These are phyloP conservation scores for Alternaria triticina DNA, from an alignment of 2,329 filamentous ascomycete species.

Conservation along the genomic window DNA sequence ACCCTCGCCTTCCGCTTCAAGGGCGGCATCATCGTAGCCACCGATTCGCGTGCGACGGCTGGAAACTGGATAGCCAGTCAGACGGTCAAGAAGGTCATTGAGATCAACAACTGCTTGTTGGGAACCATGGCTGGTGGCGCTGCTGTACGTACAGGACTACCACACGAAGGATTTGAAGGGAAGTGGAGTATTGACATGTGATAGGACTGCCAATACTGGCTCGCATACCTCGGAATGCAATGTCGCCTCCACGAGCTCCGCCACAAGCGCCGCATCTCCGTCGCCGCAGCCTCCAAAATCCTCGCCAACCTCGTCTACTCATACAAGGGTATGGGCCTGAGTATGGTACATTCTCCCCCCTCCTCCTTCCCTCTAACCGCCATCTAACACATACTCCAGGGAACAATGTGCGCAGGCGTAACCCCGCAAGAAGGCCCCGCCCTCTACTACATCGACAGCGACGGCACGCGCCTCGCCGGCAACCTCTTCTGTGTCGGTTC, in stretches of 20 bases:
- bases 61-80: conserved; percentile 99
- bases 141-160: conserved; percentile 60
- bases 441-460: conserved; percentile 98
- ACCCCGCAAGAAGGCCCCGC: conserved; percentile 94
- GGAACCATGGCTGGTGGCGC: conserved; percentile 99
- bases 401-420: conserved; percentile 98
- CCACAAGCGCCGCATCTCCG: conserved; percentile 98
- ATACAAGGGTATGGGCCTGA: conserved; percentile 98
- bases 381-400: conserved; percentile 50
- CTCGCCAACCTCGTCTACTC: conserved; percentile 97
- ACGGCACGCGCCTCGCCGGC: conserved; percentile 88
- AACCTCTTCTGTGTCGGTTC: conserved; percentile 99
- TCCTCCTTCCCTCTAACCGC: no score
- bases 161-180: background rate
- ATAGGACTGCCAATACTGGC: conserved; percentile 99
- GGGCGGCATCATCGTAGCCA: conserved; percentile 97
- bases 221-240: conserved; percentile 98
- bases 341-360: conserved; percentile 67
- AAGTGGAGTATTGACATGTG: conserved; percentile 19
- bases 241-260: conserved; percentile 98
- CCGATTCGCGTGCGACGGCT: conserved; percentile 94
- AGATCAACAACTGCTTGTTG: conserved; percentile 92
- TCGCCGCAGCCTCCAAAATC: conserved; percentile 97
- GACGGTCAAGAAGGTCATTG: conserved; percentile 99
- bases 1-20: conserved; percentile 98